These are phyloP conservation scores for Leishmania arabica DNA, from an alignment of 208 protist species.

Conservation along the genomic window DNA sequence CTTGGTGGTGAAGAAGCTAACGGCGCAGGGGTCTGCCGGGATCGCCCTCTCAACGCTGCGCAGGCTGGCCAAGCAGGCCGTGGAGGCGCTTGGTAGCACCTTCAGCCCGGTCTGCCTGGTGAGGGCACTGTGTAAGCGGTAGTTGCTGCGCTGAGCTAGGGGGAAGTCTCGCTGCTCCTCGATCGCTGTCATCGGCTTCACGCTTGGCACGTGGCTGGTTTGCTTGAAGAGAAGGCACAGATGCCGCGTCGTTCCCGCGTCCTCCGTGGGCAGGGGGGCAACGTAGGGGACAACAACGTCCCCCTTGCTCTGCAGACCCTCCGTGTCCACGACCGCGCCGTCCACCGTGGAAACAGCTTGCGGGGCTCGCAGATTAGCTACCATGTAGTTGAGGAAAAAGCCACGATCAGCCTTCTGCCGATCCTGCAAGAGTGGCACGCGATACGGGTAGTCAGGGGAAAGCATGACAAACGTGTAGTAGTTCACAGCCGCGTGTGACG, in stretches of 20 bases:
- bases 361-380: constrained; percentile 58
- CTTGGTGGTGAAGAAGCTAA: constrained; percentile 90
- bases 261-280: constrained; percentile 88
- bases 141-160: constrained; percentile 51
- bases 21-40: constrained; percentile 53
- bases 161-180: constrained; percentile 55
- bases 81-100: not conserved
- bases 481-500: not conserved
- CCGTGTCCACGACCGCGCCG: constrained; percentile 17
- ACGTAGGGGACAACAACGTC: constrained; percentile 85
- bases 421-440: constrained; percentile 55
- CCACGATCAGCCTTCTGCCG: constrained; percentile 35
- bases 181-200: constrained; percentile 34
- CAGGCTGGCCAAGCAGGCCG: constrained; percentile 43
- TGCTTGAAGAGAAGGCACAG: constrained; percentile 87
- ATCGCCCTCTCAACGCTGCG: constrained; percentile 57
- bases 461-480: constrained; percentile 86
- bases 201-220: constrained; percentile 29
- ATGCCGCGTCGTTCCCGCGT: constrained; percentile 85
- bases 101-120: not conserved
- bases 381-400: constrained; percentile 92
- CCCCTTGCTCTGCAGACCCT: constrained; percentile 34
- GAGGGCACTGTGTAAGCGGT: constrained; percentile 58
- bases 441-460: constrained; percentile 91
- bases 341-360: constrained; percentile 8